Percentiles rank a stretch among this genome's conserved stretches.
Evolutionary conservation across 2,329 filamentous ascomycete genomes (phyloP).

Genomic region (Neofusicoccum laricinum): DNA sequence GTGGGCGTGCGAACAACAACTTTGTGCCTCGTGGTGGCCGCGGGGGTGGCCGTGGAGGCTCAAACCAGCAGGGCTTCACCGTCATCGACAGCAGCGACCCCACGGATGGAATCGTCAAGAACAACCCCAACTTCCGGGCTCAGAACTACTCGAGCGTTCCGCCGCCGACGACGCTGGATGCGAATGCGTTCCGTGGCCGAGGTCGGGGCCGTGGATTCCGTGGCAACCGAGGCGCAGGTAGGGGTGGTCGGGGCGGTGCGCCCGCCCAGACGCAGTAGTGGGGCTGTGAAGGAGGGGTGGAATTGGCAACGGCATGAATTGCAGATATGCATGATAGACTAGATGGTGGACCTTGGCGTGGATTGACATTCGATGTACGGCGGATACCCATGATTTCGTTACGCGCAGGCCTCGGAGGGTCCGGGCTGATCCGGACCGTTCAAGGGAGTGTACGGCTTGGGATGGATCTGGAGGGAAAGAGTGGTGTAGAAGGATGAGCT

Average conservation of each 20-base stretch:
- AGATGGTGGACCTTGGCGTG: neutral
- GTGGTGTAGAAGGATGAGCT: neutral
- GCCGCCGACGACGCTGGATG: slow-evolving; percentile 34
- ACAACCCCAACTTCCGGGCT: slow-evolving; percentile 57
- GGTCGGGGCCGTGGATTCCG: slow-evolving; percentile 27
- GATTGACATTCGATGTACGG: neutral
- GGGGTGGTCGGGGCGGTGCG: slow-evolving; percentile 5
- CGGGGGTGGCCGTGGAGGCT: slow-evolving; percentile 22
- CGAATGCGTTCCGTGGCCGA: slow-evolving; percentile 24
- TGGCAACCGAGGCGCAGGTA: neutral
- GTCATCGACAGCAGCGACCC: slow-evolving; percentile 51
- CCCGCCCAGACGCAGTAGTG: neutral
- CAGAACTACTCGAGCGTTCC: slow-evolving; percentile 41
- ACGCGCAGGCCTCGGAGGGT: neutral
- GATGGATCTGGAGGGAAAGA: neutral
- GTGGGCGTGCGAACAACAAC: slow-evolving; percentile 32
- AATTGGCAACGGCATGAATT: neutral
- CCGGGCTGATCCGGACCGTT: neutral
- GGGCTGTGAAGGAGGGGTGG: neutral
- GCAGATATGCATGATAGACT: neutral
- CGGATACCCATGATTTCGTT: neutral
- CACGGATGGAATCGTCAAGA: slow-evolving; percentile 51
- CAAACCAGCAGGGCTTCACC: slow-evolving; percentile 44
- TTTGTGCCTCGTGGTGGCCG: slow-evolving; percentile 41
- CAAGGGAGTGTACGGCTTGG: neutral